phyloP scores from a whole-genome alignment of 1,139 yeast species.

The Yamadazyma siamensis region DNA sequence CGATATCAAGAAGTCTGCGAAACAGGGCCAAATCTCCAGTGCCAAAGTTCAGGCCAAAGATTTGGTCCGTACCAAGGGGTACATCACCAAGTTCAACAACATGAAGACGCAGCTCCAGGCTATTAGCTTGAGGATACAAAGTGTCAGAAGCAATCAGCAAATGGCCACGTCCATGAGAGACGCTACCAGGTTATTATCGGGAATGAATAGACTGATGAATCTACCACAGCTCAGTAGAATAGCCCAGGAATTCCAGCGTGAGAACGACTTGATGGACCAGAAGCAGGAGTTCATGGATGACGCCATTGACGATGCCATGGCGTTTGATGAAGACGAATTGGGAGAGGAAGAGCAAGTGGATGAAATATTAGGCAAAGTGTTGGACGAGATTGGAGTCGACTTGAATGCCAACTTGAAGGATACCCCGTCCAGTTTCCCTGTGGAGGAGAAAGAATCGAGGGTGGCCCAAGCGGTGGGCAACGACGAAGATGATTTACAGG shows the following conservation, averaged over 20 bases:
- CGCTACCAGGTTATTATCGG: constrained; percentile 81
- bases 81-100: constrained; percentile 81
- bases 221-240: constrained; percentile 84
- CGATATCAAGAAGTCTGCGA: constrained; percentile 90
- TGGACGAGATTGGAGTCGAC: constrained; percentile 95
- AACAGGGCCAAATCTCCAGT: constrained; percentile 81
- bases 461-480: constrained; percentile 51
- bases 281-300: constrained; percentile 99
- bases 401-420: constrained; percentile 65
- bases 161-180: constrained; percentile 95
- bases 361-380: constrained; percentile 84
- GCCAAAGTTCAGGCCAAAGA: constrained; percentile 96
- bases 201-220: constrained; percentile 89
- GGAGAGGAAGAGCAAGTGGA: constrained; percentile 85
- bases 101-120: constrained; percentile 97
- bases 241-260: constrained; percentile 92
- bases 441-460: constrained; percentile 15
- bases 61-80: constrained; percentile 78
- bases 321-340: constrained; percentile 65
- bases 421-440: constrained; percentile 45
- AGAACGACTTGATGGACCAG: constrained; percentile 96
- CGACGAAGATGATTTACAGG: constrained; percentile 84
- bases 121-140: constrained; percentile 80
- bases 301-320: constrained; percentile 94
- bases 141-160: constrained; percentile 90